A percentile compares a stretch with the other conserved stretches of the same genome.
Evolutionary conservation across 306 rosid genomes (phyloP).

Genomic region (Sophora flavescens): DNA sequence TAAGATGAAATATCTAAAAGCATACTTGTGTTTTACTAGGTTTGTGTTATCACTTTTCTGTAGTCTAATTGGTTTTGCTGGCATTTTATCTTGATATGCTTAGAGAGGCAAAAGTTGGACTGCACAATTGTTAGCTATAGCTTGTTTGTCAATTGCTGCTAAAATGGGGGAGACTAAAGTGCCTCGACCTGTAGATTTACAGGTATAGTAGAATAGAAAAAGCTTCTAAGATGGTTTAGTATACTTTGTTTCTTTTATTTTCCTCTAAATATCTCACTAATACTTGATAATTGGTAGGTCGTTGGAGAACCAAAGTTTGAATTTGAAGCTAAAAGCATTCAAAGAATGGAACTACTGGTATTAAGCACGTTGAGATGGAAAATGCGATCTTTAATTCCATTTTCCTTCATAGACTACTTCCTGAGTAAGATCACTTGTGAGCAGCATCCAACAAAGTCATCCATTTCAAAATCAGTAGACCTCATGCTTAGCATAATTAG

Average conservation of each 20-base stretch:
- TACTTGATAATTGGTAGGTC: conserved; percentile 52
- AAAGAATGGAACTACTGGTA: conserved; percentile 76
- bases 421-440: conserved; percentile 55
- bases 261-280: no score
- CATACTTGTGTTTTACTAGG: conserved; percentile 19
- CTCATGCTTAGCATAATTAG: conserved; percentile 57
- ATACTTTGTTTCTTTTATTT: conserved; percentile 11
- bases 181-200: conserved; percentile 59
- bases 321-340: conserved; percentile 63
- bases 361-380: conserved; percentile 74
- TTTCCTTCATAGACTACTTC: conserved; percentile 71
- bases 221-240: conserved; percentile 23
- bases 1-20: conserved; percentile 53
- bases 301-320: conserved; percentile 65
- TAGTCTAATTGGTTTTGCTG: conserved; percentile 31
- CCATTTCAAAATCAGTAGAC: conserved; percentile 52
- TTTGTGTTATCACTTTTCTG: conserved; percentile 17
- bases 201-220: conserved; percentile 52
- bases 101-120: conserved; percentile 66
- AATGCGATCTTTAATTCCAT: conserved; percentile 76
- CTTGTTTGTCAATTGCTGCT: conserved; percentile 78
- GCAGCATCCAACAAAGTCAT: conserved; percentile 39
- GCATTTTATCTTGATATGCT: conserved; percentile 3
- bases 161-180: conserved; percentile 71
- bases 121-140: conserved; percentile 66